Evolutionary conservation across 1,284 basidiomycete species (phyloP).

Genomic region (Phellopilus nigrolimitatus): DNA sequence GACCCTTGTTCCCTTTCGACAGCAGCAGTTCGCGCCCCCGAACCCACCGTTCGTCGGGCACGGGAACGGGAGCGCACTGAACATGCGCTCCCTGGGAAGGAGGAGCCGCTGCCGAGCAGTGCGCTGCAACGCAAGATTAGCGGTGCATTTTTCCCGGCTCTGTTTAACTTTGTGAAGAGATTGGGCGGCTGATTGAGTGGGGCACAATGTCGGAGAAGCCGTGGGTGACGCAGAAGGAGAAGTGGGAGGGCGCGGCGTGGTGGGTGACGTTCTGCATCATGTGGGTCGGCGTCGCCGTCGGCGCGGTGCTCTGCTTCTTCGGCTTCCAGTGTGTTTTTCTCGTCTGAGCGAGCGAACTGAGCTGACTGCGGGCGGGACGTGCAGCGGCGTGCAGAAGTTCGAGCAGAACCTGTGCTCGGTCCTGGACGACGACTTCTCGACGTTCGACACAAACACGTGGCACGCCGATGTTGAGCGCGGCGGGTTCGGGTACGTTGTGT

Average conservation of each 20-base stretch:
- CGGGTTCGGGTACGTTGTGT: conserved; percentile 57
- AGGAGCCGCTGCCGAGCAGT: conserved; percentile 19
- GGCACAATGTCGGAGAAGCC: conserved; percentile 42
- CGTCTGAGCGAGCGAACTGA: neutral
- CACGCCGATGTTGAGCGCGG: no score
- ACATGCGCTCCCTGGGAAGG: conserved; percentile 16
- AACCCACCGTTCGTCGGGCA: conserved; percentile 13
- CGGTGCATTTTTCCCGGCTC: neutral
- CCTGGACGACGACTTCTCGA: no score
- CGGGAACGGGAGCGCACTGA: conserved; percentile 1
- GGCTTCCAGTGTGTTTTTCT: conserved; percentile 26
- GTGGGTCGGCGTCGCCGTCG: conserved; percentile 40
- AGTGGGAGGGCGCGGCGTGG: conserved; percentile 43
- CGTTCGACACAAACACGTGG: no score
- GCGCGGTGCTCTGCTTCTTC: conserved; percentile 45
- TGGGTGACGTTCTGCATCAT: conserved; percentile 42
- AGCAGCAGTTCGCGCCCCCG: conserved; percentile 2
- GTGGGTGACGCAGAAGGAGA: conserved; percentile 50
- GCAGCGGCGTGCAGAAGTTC: no score
- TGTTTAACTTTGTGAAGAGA: neutral
- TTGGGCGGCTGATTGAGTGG: neutral
- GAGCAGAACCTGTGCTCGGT: no score
- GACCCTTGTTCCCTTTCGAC: no score
- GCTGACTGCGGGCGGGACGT: conserved; percentile 19
- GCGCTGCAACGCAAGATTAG: conserved; percentile 15